Evolutionary conservation across 2,329 filamentous ascomycete genomes (phyloP).

Genomic region (Drechmeria coniospora): DNA sequence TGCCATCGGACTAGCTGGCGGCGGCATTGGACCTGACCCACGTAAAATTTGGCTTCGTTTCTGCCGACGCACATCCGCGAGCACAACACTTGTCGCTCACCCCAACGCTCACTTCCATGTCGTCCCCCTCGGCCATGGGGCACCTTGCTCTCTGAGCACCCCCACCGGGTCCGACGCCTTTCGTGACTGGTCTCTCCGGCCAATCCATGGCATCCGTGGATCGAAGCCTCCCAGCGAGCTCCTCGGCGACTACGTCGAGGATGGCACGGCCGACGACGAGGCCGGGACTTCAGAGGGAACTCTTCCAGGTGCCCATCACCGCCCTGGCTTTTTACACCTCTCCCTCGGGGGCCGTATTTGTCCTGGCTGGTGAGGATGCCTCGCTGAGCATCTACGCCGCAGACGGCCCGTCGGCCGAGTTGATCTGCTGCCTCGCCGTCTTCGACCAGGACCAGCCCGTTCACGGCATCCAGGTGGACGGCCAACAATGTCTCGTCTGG

Average conservation of each 20-base stretch:
- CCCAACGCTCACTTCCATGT: too few relatives aligned
- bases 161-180: not conserved
- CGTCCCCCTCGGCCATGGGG: too few relatives aligned
- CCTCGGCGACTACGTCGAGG: too few relatives aligned
- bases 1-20: not conserved
- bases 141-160: not conserved
- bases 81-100: too few relatives aligned
- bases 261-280: slow-evolving; percentile 2
- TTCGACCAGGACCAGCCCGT: slow-evolving; percentile 53
- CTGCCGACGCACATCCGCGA: not conserved
- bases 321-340: slow-evolving; percentile 36
- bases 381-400: slow-evolving; percentile 38
- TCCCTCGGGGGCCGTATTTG: slow-evolving; percentile 17
- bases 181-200: too few relatives aligned
- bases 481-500: slow-evolving; percentile 40
- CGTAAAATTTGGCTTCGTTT: slow-evolving; percentile 1
- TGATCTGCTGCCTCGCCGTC: slow-evolving; percentile 28
- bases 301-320: slow-evolving; percentile 40
- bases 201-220: too few relatives aligned
- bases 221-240: too few relatives aligned
- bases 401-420: slow-evolving; percentile 13
- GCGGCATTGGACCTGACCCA: not conserved
- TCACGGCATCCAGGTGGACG: slow-evolving; percentile 49
- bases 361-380: slow-evolving; percentile 46
- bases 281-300: slow-evolving; percentile 15